A percentile compares a stretch with the other conserved stretches of the same genome.
Evolutionary conservation across 2,329 filamentous ascomycete genomes (phyloP).

Genomic region (Diaporthe sp.): DNA sequence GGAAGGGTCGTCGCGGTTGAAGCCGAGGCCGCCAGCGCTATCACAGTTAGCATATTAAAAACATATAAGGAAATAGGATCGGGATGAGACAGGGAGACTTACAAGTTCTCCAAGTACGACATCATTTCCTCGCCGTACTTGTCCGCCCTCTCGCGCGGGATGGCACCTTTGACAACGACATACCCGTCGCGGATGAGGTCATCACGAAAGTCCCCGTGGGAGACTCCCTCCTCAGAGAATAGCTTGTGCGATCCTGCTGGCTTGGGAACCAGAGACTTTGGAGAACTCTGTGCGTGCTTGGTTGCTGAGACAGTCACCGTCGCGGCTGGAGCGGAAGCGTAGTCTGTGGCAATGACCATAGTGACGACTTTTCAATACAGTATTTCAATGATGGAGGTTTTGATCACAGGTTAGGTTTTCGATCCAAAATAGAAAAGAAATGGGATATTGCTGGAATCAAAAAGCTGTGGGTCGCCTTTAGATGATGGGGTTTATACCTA

Average conservation of each 20-base stretch:
- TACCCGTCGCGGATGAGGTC: conserved; percentile 53
- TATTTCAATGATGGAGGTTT: background rate
- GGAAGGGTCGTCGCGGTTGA: conserved; percentile 33
- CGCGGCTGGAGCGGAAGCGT: conserved; percentile 40
- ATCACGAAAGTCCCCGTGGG: conserved; percentile 54
- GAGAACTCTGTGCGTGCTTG: background rate
- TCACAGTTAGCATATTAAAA: background rate
- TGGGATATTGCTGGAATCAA: background rate
- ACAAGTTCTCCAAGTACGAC: conserved; percentile 35
- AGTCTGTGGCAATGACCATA: conserved; percentile 39
- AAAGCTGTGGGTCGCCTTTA: background rate
- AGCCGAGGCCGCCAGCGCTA: conserved; percentile 29
- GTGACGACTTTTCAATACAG: background rate
- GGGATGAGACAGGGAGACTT: conserved; percentile 40
- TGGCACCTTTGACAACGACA: conserved; percentile 36
- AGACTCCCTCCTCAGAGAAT: background rate
- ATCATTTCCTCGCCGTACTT: conserved; percentile 35
- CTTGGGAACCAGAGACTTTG: background rate
- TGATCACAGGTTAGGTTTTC: background rate
- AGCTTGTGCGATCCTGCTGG: conserved; percentile 2
- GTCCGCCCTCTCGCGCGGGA: conserved; percentile 29
- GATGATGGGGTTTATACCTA: background rate
- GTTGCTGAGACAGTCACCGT: background rate
- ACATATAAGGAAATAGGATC: background rate
- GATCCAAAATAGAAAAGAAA: too few relatives aligned